Evolutionary conservation across 2,329 filamentous ascomycete genomes (phyloP).

Genomic region (Fusarium camptoceras): DNA sequence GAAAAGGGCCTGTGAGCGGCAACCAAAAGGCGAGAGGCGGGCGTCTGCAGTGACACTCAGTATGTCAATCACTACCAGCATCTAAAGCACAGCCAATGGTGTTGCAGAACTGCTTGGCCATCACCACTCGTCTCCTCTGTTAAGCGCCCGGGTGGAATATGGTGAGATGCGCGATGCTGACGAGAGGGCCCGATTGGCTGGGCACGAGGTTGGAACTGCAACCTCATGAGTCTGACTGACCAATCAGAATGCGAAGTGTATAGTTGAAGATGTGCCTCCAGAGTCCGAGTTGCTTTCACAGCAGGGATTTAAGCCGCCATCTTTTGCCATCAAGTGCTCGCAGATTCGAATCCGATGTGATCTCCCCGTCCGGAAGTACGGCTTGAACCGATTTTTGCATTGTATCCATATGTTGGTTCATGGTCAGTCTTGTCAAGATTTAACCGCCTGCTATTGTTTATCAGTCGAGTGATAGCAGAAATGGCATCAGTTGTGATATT

Average conservation of each 20-base stretch:
- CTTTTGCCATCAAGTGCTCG: conserved; percentile 26
- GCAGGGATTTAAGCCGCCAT: conserved; percentile 26
- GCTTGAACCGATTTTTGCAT: conserved; percentile 3
- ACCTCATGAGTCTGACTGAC: conserved; percentile 24
- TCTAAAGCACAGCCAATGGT: conserved; percentile 45
- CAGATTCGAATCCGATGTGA: conserved; percentile 28
- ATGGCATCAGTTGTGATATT: conserved; percentile 31
- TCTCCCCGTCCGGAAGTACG: conserved; percentile 8
- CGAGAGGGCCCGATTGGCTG: conserved; percentile 46
- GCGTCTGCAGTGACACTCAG: conserved; percentile 37
- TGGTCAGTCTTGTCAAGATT: conserved; percentile 23
- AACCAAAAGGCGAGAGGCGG: conserved; percentile 22
- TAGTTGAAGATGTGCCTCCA: conserved; percentile 34
- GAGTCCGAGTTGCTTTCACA: conserved; percentile 20
- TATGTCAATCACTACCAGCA: conserved; percentile 31
- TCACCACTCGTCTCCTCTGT: conserved; percentile 36
- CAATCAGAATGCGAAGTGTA: conserved; percentile 40
- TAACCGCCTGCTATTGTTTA: conserved; percentile 33
- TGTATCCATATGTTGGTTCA: background rate
- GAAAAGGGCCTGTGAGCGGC: conserved; percentile 33
- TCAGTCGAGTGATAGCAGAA: conserved; percentile 32
- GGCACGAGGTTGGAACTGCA: conserved; percentile 28
- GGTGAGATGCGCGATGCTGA: conserved; percentile 33
- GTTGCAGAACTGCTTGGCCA: conserved; percentile 25
- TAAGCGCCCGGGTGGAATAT: conserved; percentile 51